Evolutionary conservation across 805 yeast species (phyloP), one percentile per base, ranked within the genome.

Genomic region (Pichia deserticola): DNA sequence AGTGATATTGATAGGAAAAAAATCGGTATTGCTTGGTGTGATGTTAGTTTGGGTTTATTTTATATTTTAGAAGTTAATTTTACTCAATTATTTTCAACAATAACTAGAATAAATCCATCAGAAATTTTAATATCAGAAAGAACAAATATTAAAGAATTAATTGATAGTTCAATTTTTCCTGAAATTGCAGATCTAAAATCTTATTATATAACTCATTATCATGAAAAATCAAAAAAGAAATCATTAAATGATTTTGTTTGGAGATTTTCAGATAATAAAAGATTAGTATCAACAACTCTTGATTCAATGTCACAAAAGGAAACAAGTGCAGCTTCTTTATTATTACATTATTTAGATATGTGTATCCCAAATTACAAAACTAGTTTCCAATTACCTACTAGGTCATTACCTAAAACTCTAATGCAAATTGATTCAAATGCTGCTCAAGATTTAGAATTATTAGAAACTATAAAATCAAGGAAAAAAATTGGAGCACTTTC

Each of bases 21-120:
- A 28, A 73, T 89, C 4, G 96, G 96, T 0, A 58, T 93, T 1
- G 76, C 89, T 32, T 93, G 98, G 98, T 77, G 84, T 40, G 99
- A 93, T 66, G 71, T 92, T 0, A 84, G 93, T 0, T 79, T 92
- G 1, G 97, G 98, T 0, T 81, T 81, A 27, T 77, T 88, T 42
- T 80, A 73, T 58, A 85, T 84, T 3, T 87, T 88, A 59, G 77
- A 78, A 44, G 78, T 87, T 0, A 73, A 76, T 1, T 60, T 83
- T 25, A 76, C 72, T 5, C 83, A 81, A 29, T 65, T 90, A 4
- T 73, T 82, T 45, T 76, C 93, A 6, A 88, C 88, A 40, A 68
- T 93, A 1, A 73, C 92, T 0, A 74, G 97, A 51, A 81, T 93
- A 7, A 75, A 75, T 44, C 98, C 99, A 0, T 76, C 82, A 36